These are phyloP conservation scores for Carex littledalei DNA, from an alignment of 176 grass and related monocot genomes.

Conservation along the genomic window DNA sequence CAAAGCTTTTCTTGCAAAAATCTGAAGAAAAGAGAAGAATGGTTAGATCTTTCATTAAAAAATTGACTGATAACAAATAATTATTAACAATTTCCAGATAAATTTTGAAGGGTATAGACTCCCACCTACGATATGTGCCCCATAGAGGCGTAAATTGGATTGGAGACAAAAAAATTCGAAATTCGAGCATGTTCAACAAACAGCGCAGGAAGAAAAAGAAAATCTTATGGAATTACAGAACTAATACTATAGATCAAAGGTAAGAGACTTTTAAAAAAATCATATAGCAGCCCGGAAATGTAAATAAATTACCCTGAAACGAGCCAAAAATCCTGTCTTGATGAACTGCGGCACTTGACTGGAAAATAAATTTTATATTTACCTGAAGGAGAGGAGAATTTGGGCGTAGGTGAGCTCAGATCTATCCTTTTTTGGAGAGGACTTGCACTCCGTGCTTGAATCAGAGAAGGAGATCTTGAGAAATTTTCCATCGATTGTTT, in stretches of 20 bases:
- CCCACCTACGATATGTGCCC: no score
- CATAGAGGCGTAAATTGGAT: neutral
- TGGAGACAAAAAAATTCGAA: neutral
- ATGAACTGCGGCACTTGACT: no score
- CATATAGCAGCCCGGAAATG: no score
- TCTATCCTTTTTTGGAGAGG: neutral
- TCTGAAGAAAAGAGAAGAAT: conserved; percentile 26
- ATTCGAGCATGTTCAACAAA: neutral
- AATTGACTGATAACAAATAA: neutral
- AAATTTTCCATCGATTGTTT: conserved; percentile 1
- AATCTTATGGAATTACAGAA: neutral
- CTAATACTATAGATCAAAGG: no score
- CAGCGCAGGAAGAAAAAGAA: no score
- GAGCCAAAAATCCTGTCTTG: no score
- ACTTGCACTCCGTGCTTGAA: neutral
- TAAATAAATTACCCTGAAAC: no score
- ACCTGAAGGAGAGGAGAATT: conserved; percentile 23
- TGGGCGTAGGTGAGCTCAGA: neutral
- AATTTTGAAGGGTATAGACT: no score
- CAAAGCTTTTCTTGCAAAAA: conserved; percentile 32
- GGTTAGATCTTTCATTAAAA: neutral
- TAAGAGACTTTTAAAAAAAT: no score
- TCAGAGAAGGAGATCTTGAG: conserved; percentile 1
- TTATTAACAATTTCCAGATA: no score
- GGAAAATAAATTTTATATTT: neutral